These are phyloP conservation scores for Iodosphaeria phyllophila DNA, from an alignment of 2,329 filamentous ascomycete genomes.

Conservation along the genomic window DNA sequence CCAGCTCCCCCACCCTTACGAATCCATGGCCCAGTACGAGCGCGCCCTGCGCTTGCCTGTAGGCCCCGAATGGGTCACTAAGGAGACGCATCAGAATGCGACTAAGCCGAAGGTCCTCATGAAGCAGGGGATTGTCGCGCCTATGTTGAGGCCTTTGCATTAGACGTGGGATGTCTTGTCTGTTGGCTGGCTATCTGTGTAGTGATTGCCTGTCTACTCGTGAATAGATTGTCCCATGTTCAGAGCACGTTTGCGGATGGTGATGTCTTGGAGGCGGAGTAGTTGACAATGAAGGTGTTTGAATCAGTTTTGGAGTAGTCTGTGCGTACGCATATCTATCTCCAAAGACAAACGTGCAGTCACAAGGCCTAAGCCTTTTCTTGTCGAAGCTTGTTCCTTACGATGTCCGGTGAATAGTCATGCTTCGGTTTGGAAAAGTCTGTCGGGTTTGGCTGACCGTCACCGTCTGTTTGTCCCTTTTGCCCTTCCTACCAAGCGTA, in stretches of 20 bases:
- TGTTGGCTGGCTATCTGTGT: background rate
- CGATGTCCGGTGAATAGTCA: too few relatives aligned
- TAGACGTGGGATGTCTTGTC: constrained; percentile 4
- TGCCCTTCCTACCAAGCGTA: too few relatives aligned
- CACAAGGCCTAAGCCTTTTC: too few relatives aligned
- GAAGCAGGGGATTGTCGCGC: constrained; percentile 77
- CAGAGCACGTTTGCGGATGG: too few relatives aligned
- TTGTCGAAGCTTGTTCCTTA: too few relatives aligned
- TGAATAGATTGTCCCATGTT: background rate
- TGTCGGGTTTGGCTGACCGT: too few relatives aligned
- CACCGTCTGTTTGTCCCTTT: too few relatives aligned
- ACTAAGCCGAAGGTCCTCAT: constrained; percentile 80
- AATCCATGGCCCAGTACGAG: constrained; percentile 79
- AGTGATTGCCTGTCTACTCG: background rate
- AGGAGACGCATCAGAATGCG: constrained; percentile 75
- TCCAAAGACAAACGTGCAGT: too few relatives aligned
- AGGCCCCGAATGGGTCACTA: constrained; percentile 92
- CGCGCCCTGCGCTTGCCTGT: constrained; percentile 69
- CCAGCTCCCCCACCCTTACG: constrained; percentile 74
- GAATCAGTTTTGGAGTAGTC: background rate
- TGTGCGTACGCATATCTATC: too few relatives aligned
- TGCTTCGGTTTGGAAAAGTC: too few relatives aligned
- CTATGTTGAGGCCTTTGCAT: constrained; percentile 58
- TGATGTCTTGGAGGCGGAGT: too few relatives aligned
- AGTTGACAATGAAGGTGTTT: too few relatives aligned